These are phyloP conservation scores for Globisporangium paddicum DNA, from an alignment of 352 stramenopile genomes.

Conservation along the genomic window DNA sequence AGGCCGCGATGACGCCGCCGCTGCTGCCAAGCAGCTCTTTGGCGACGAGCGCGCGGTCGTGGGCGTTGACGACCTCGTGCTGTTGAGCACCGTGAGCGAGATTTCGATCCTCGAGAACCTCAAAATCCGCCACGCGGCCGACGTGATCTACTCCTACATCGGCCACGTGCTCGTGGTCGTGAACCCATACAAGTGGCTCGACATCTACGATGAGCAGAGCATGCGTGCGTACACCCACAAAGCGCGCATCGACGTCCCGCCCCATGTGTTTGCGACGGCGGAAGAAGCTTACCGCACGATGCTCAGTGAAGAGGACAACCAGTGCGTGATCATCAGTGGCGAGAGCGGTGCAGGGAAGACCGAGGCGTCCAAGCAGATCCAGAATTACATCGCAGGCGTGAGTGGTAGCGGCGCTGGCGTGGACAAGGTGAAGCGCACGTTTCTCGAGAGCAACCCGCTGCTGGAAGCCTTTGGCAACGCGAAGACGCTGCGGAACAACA, in stretches of 20 bases:
- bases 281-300: conserved; percentile 87
- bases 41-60: conserved; percentile 66
- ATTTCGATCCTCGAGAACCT: conserved; percentile 86
- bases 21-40: conserved; percentile 20
- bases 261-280: conserved; percentile 83
- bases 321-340: conserved; percentile 89
- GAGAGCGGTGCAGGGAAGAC: conserved; percentile 86
- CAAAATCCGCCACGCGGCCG: conserved; percentile 80
- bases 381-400: conserved; percentile 87
- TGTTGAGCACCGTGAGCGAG: conserved; percentile 67
- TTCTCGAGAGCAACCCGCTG: conserved; percentile 94
- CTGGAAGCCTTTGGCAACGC: conserved; percentile 96
- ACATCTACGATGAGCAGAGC: conserved; percentile 81
- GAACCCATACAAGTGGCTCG: conserved; percentile 89
- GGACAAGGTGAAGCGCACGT: conserved; percentile 86
- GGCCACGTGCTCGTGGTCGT: conserved; percentile 85
- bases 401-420: conserved; percentile 71
- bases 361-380: conserved; percentile 87
- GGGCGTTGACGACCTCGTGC: conserved; percentile 80
- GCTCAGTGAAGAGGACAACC: conserved; percentile 86
- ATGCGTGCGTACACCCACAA: conserved; percentile 86
- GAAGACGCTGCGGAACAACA: conserved; percentile 94
- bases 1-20: background rate
- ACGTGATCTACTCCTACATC: conserved; percentile 89
- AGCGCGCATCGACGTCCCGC: conserved; percentile 79